Percentiles rank a stretch among this genome's conserved stretches.
These are phyloP conservation scores for Picea abies DNA, from an alignment of 83 land plant genomes.

Conservation along the genomic window DNA sequence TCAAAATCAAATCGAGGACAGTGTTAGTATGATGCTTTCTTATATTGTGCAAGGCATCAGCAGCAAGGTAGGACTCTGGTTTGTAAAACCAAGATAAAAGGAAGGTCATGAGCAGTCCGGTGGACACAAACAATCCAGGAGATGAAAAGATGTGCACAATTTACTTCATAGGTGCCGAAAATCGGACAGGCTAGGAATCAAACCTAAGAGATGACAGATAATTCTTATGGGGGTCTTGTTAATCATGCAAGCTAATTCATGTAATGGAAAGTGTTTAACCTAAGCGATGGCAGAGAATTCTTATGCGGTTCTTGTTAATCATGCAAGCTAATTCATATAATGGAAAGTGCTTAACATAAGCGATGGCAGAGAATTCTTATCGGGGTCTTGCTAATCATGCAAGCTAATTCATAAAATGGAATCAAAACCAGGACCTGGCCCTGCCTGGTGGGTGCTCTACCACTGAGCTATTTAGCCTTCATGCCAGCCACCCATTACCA, in stretches of 20 bases:
- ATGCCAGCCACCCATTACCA: too few relatives aligned
- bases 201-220: not conserved
- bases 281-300: not conserved
- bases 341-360: not conserved
- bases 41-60: not conserved
- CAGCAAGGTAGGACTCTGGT: not conserved
- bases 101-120: not conserved
- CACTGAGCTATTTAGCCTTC: too few relatives aligned
- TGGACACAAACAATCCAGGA: not conserved
- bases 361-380: not conserved
- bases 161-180: too few relatives aligned
- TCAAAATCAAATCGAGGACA: not conserved
- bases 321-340: not conserved
- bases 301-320: not conserved
- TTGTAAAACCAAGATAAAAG: not conserved
- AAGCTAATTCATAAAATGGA: not conserved
- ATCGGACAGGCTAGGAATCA: not conserved
- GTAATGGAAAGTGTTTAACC: not conserved
- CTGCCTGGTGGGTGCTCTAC: too few relatives aligned
- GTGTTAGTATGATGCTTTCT: not conserved
- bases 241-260: not conserved
- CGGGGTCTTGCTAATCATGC: not conserved
- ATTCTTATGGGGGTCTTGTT: not conserved
- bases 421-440: too few relatives aligned
- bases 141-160: not conserved